These are phyloP conservation scores for Blechomonas ayalai DNA, from an alignment of 208 protist species.

Conservation along the genomic window DNA sequence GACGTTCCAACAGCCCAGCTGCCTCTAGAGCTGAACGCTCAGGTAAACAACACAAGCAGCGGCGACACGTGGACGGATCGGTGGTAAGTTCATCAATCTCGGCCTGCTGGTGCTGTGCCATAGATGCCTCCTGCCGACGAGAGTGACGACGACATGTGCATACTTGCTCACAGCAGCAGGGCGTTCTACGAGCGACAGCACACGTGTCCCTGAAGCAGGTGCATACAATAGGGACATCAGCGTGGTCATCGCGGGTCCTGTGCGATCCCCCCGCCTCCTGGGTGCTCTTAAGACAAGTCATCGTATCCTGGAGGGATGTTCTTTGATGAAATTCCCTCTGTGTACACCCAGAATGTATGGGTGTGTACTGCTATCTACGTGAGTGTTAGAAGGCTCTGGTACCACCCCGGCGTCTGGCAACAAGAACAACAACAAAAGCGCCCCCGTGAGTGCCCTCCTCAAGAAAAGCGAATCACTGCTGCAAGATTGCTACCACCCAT, in stretches of 20 bases:
- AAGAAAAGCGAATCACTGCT: too few species aligned
- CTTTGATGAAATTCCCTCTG: too few species aligned
- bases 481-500: too few species aligned
- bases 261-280: too few species aligned
- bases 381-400: not conserved
- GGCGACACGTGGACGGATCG: slow-evolving; percentile 6
- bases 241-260: too few species aligned
- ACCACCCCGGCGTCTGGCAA: not conserved
- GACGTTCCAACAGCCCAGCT: slow-evolving; percentile 40
- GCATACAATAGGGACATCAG: slow-evolving; percentile 12
- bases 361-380: slow-evolving; percentile 2
- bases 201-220: slow-evolving; percentile 11
- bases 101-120: not conserved
- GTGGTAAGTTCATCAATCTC: not conserved
- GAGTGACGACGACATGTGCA: slow-evolving; percentile 22
- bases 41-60: slow-evolving; percentile 48
- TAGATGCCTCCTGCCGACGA: not conserved
- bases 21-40: slow-evolving; percentile 53
- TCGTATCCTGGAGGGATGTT: too few species aligned
- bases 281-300: too few species aligned
- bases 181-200: slow-evolving; percentile 4
- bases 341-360: not conserved
- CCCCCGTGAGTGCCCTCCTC: too few species aligned
- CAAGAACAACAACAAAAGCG: not conserved
- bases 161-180: slow-evolving; percentile 50